Conservation (phyloP, 192 early-diverging fungal genomes). For the Backusella mclennaniae region DNA sequence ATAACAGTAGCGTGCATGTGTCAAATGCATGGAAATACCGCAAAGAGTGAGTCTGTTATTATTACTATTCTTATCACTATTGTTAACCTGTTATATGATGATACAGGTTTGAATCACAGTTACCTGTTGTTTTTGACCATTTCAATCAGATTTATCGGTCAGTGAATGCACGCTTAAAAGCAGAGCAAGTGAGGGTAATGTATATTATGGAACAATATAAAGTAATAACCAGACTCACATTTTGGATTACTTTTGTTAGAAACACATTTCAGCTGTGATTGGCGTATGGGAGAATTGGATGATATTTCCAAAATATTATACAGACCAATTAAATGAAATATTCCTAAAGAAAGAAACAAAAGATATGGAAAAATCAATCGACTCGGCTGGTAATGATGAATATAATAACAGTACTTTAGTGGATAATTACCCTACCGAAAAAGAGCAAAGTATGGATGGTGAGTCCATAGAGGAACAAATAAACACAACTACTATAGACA, state of each 20-base stretch:
- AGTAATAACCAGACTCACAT: too few species aligned
- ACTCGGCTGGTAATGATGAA: background rate
- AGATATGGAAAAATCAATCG: background rate
- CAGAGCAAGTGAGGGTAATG: constrained; percentile 71
- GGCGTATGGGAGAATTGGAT: constrained; percentile 90
- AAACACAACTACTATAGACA: background rate
- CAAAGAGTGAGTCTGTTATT: constrained; percentile 36
- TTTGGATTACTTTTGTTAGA: constrained; percentile 19
- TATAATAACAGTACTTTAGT: constrained; percentile 11
- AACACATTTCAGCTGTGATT: constrained; percentile 62
- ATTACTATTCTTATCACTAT: background rate
- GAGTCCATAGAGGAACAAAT: constrained; percentile 1
- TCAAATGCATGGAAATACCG: constrained; percentile 90
- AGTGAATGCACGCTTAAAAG: constrained; percentile 75
- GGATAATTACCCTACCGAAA: constrained; percentile 35
- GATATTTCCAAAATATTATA: constrained; percentile 73
- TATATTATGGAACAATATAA: background rate
- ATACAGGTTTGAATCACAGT: constrained; percentile 54
- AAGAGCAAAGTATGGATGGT: constrained; percentile 41
- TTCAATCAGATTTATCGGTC: constrained; percentile 63
- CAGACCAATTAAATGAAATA: constrained; percentile 49
- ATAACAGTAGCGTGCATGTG: constrained; percentile 76
- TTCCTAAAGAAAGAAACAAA: constrained; percentile 46
- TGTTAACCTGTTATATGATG: background rate
- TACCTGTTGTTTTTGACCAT: constrained; percentile 66